Evolutionary conservation across 2,329 filamentous ascomycete species (phyloP), one percentile per base, ranked within the genome.

Genomic region (Magnaporthiopsis rhizophila): DNA sequence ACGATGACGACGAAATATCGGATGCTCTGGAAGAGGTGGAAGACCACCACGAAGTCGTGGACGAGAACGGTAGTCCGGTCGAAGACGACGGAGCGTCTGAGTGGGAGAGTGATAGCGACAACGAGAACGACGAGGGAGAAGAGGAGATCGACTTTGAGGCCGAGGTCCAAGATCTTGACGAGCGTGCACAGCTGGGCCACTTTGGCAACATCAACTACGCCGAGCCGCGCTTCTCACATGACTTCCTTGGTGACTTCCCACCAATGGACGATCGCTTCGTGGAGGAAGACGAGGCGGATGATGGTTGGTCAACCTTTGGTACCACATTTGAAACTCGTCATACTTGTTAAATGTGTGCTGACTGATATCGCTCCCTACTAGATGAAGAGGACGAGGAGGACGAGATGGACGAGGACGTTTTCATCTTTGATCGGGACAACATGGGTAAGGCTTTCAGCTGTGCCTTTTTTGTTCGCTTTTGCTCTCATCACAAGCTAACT

Each of bases 341-440:
- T 9, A 11, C 50, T 26, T 5, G 5, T 45, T 11, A 21, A 53
- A 32, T 56, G 26, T 36, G 56, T 62, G 61, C 68, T 72, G 67
- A 74, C 69, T 73, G 62, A 70, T 62, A 59, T 34, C n/a, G 36
- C 58, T 26, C 59, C 6, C 32, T 18, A 34, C 11, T 57, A 76
- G 75, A 80, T 62, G 79, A 80, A 57, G 83, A 84, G 7, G 83
- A 86, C 5, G 90, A 92, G 60, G 88, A 90, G 24, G 89, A 90
- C 57, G 87, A 88, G 21, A 83, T 89, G 69, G 87, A 88, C 59
- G 89, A 91, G 62, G 85, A 86, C 26, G 83, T 87, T 64, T 86
- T 86, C 70, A 78, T 84, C 65, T 87, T 86, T 66, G 84, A 86
- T 66, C 83, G 85, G 30, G 81, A 82, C 38, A 85, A 83, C 74